A percentile compares a stretch with the other conserved stretches of the same genome.
These are phyloP conservation scores for Xylaria sp. DNA, from an alignment of 2,329 filamentous ascomycete species.

Conservation along the genomic window DNA sequence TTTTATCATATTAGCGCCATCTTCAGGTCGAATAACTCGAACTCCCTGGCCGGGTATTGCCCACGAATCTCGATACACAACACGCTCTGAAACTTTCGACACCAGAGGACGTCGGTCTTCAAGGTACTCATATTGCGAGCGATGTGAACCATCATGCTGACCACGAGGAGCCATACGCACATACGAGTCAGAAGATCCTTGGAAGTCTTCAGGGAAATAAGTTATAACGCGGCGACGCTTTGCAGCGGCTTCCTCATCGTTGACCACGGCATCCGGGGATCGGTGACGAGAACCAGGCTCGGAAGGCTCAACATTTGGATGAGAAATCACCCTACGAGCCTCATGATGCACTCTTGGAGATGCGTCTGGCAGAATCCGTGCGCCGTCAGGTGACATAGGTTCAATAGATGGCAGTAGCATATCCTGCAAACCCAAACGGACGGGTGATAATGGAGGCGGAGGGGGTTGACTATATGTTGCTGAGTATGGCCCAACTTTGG, in stretches of 20 bases:
- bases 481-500: constrained; percentile 43
- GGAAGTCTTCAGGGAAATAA: constrained; percentile 31
- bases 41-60: constrained; percentile 25
- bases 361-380: constrained; percentile 19
- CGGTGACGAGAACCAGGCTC: constrained; percentile 25
- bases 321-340: constrained; percentile 32
- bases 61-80: constrained; percentile 26
- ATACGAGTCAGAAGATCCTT: constrained; percentile 30
- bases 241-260: constrained; percentile 31
- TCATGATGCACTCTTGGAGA: constrained; percentile 29
- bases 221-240: constrained; percentile 35
- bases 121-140: constrained; percentile 26
- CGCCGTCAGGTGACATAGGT: constrained; percentile 36
- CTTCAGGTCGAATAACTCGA: constrained; percentile 26
- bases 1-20: constrained; percentile 26
- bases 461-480: constrained; percentile 21
- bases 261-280: constrained; percentile 28
- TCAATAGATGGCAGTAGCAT: constrained; percentile 43
- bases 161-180: constrained; percentile 30
- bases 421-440: constrained; percentile 40
- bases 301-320: constrained; percentile 28
- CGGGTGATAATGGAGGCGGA: constrained; percentile 34
- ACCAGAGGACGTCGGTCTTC: constrained; percentile 19
- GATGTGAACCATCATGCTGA: constrained; percentile 28
- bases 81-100: constrained; percentile 7